Conservation (phyloP, 768 basidiomycete species). For the Leccinum sublutescens region DNA sequence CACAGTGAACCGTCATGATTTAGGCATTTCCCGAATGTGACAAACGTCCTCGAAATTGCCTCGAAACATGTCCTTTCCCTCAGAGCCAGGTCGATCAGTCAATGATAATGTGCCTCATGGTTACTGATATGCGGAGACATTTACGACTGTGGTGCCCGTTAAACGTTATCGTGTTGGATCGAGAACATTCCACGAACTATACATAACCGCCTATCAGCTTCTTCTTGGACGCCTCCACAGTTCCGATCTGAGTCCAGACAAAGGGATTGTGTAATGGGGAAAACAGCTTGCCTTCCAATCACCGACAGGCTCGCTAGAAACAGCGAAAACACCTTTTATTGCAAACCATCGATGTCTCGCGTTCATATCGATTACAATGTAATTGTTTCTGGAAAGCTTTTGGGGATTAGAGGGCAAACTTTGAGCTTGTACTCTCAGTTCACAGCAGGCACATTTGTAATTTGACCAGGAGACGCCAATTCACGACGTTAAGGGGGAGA, state of each 20-base stretch:
- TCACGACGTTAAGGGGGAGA: constrained; percentile 8
- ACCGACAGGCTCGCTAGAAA: constrained; percentile 8
- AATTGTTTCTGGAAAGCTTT: constrained; percentile 45
- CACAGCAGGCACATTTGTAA: constrained; percentile 19
- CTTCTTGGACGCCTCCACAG: not conserved
- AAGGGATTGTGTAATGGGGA: constrained; percentile 10
- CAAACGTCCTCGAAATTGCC: not conserved
- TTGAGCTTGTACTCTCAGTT: not conserved
- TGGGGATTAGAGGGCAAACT: constrained; percentile 15
- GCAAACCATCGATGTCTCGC: constrained; percentile 23
- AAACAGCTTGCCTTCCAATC: constrained; percentile 11
- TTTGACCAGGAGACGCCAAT: not conserved
- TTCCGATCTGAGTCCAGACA: not conserved
- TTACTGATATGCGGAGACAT: not conserved
- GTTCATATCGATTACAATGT: constrained; percentile 38
- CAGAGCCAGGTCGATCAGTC: not conserved
- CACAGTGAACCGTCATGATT: not conserved
- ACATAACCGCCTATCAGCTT: not conserved
- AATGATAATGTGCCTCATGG: not conserved
- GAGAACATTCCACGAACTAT: not conserved
- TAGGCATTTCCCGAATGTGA: not conserved
- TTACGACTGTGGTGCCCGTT: not conserved
- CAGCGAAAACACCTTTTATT: constrained; percentile 5
- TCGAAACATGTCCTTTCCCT: not conserved
- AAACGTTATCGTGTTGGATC: not conserved